Evolutionary conservation across 768 basidiomycete species (phyloP).

Genomic region (Peribolospora baueri): DNA sequence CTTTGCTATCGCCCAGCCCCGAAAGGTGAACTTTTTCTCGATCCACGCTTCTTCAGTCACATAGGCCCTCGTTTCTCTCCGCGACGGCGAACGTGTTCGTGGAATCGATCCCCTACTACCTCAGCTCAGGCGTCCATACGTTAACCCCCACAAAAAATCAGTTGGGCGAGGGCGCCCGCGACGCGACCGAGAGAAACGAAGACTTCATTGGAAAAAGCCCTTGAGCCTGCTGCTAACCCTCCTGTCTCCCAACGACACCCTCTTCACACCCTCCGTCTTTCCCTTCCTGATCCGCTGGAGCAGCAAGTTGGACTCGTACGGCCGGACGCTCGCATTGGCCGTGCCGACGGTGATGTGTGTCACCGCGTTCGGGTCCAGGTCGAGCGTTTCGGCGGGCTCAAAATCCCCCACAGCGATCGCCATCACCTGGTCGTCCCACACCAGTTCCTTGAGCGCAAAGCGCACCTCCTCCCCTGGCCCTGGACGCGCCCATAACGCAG

Average conservation of each 20-base stretch:
- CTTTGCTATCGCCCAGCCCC: too few species aligned
- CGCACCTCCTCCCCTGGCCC: neutral
- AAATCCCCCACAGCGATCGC: slow-evolving; percentile 46
- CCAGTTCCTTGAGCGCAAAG: slow-evolving; percentile 7
- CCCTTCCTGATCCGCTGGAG: slow-evolving; percentile 31
- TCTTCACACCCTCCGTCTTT: slow-evolving; percentile 9
- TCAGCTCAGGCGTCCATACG: too few species aligned
- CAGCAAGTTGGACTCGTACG: slow-evolving; percentile 46
- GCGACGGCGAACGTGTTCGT: too few species aligned
- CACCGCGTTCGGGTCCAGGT: slow-evolving; percentile 12
- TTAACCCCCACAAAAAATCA: too few species aligned
- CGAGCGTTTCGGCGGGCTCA: slow-evolving; percentile 18
- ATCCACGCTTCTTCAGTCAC: too few species aligned
- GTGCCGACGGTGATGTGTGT: slow-evolving; percentile 83
- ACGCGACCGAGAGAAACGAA: neutral
- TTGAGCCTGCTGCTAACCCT: slow-evolving; percentile 16
- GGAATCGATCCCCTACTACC: too few species aligned
- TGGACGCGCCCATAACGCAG: neutral
- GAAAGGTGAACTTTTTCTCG: too few species aligned
- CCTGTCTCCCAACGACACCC: slow-evolving; percentile 8
- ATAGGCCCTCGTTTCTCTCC: too few species aligned
- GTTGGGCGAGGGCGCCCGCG: neutral
- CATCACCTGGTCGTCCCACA: slow-evolving; percentile 64
- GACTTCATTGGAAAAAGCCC: slow-evolving; percentile 10
- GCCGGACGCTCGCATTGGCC: slow-evolving; percentile 24